phyloP scores from a whole-genome alignment of 768 basidiomycete genomes.

The Polyporus arcularius region DNA sequence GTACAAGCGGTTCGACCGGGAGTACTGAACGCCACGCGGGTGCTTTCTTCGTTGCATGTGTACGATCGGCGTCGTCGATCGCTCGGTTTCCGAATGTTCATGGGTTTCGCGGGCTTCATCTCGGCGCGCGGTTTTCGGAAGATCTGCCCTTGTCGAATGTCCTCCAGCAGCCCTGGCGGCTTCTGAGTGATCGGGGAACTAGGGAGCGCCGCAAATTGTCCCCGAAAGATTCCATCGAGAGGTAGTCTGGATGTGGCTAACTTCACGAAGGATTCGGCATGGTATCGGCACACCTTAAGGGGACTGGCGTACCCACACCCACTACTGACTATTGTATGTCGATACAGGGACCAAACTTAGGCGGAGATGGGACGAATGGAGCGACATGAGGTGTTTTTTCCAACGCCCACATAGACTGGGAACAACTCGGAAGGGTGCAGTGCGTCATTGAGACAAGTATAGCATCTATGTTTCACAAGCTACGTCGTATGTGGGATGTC shows the following conservation, averaged over 20 bases:
- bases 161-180: too few species aligned
- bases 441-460: neutral
- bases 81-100: neutral
- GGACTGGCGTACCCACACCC: neutral
- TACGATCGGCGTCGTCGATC: neutral
- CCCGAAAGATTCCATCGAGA: neutral
- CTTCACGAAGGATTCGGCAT: neutral
- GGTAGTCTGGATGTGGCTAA: neutral
- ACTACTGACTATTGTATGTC: neutral
- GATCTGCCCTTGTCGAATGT: too few species aligned
- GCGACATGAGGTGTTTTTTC: neutral
- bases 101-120: neutral
- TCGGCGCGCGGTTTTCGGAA: neutral
- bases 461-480: conserved; percentile 1
- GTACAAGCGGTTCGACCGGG: conserved; percentile 69
- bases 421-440: neutral
- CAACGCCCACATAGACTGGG: neutral
- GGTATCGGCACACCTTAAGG: neutral
- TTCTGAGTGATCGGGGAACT: neutral
- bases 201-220: neutral
- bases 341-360: neutral
- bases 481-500: conserved; percentile 10
- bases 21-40: conserved; percentile 4
- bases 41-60: neutral
- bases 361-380: neutral